phyloP scores from a whole-genome alignment of 331 rosid genomes.

The Acacia concinna region DNA sequence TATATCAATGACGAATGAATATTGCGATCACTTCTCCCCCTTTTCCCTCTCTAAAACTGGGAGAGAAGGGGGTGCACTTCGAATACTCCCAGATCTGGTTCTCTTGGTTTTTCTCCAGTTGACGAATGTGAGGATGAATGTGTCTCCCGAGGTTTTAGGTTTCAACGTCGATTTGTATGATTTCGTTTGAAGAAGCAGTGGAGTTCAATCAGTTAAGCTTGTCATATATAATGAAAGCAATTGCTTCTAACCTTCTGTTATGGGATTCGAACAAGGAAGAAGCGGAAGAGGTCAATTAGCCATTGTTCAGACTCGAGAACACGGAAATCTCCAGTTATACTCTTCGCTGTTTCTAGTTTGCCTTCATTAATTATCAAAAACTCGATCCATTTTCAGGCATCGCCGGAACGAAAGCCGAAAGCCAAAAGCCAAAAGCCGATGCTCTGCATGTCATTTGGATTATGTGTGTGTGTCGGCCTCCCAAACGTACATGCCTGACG shows the following conservation, averaged over 20 bases:
- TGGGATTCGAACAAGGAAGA: neutral
- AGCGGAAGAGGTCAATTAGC: neutral
- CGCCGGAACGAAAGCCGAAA: too few species aligned
- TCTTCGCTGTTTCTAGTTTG: neutral
- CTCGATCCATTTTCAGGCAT: neutral
- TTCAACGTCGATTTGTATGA: constrained; percentile 22
- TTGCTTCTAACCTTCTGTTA: neutral
- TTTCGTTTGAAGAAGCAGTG: constrained; percentile 5
- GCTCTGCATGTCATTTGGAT: constrained; percentile 10
- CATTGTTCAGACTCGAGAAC: neutral
- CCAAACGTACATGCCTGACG: too few species aligned
- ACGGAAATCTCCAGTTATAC: neutral
- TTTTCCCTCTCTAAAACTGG: constrained; percentile 41
- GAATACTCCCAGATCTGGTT: constrained; percentile 34
- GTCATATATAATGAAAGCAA: constrained; percentile 3
- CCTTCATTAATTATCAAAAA: neutral
- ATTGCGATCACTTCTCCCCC: constrained; percentile 40
- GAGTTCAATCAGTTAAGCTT: neutral
- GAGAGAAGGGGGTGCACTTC: constrained; percentile 38
- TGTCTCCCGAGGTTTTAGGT: neutral
- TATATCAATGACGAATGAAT: constrained; percentile 20
- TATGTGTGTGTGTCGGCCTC: too few species aligned
- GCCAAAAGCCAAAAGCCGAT: too few species aligned
- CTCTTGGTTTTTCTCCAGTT: constrained; percentile 21
- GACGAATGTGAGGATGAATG: constrained; percentile 26